A percentile compares a stretch with the other conserved stretches of the same genome.
phyloP scores from a whole-genome alignment of 257 asterid species.

The Pogostemon cablin region DNA sequence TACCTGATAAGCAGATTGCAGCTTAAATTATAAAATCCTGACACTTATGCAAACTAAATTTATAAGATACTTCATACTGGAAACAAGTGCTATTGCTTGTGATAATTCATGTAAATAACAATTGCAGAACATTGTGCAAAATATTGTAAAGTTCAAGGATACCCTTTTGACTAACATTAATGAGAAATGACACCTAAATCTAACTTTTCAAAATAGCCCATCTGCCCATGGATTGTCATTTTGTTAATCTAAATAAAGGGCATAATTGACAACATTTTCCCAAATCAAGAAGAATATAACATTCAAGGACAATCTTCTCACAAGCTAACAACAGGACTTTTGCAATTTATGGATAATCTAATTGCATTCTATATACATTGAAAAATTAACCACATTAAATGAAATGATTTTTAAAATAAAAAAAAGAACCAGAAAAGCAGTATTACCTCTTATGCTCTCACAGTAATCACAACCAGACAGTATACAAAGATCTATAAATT shows the following conservation, averaged over 20 bases:
- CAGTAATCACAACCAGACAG: slow-evolving; percentile 98
- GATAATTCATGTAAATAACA: not conserved
- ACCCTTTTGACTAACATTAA: not conserved
- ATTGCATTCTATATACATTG: slow-evolving; percentile 24
- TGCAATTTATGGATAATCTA: not conserved
- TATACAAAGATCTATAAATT: slow-evolving; percentile 92
- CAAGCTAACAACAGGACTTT: slow-evolving; percentile 5
- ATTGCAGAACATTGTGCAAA: not conserved
- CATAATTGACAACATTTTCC: not conserved
- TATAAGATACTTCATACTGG: not conserved
- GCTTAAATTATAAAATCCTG: not conserved
- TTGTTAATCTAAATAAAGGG: not conserved
- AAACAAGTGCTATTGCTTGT: slow-evolving; percentile 6
- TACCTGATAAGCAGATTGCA: slow-evolving; percentile 53
- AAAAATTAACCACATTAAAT: not conserved
- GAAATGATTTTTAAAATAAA: not conserved
- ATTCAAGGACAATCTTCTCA: slow-evolving; percentile 18
- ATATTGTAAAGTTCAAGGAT: slow-evolving; percentile 3
- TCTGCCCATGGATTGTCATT: not conserved
- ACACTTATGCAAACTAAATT: not conserved
- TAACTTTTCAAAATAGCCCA: not conserved
- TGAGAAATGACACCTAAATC: not conserved
- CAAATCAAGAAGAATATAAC: not conserved
- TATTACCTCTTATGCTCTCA: slow-evolving; percentile 85
- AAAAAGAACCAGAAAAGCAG: slow-evolving; percentile 17